A percentile compares a stretch with the other conserved stretches of the same genome.
Evolutionary conservation across 1,284 basidiomycete genomes (phyloP).

Genomic region (Trichosporon inkin): DNA sequence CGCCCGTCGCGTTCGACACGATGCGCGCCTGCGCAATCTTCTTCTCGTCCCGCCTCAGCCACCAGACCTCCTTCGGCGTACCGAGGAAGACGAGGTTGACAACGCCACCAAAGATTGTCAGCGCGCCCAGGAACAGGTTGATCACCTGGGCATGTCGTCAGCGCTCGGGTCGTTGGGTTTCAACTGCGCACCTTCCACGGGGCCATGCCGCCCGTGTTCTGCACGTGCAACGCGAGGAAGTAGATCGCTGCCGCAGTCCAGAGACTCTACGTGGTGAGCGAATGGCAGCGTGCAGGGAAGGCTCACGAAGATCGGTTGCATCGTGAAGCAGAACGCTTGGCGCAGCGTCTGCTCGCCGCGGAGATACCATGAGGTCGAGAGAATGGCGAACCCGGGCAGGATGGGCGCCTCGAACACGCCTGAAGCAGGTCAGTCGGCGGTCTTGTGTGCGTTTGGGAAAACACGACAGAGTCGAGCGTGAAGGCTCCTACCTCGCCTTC

Average conservation of each 20-base stretch:
- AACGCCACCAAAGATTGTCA: constrained; percentile 24
- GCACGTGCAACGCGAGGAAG: constrained; percentile 22
- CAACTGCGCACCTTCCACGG: constrained; percentile 18
- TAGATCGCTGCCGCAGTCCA: constrained; percentile 18
- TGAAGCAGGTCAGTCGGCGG: constrained; percentile 23
- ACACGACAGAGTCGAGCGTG: too few relatives aligned
- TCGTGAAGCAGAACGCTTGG: constrained; percentile 26
- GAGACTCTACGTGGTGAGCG: constrained; percentile 9
- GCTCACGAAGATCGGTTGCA: constrained; percentile 19
- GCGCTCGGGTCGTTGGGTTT: constrained; percentile 15
- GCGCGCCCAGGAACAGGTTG: constrained; percentile 31
- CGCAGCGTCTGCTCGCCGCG: constrained; percentile 27
- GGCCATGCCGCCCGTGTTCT: constrained; percentile 21
- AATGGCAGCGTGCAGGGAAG: not conserved
- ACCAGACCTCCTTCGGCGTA: constrained; percentile 29
- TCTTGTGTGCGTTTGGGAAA: too few relatives aligned
- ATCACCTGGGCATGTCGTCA: constrained; percentile 23
- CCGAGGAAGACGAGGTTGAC: constrained; percentile 26
- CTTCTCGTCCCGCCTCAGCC: constrained; percentile 21
- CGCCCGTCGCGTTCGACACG: constrained; percentile 24
- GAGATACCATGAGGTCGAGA: constrained; percentile 36
- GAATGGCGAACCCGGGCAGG: constrained; percentile 25
- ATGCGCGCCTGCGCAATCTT: constrained; percentile 25
- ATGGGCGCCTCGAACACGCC: constrained; percentile 17
- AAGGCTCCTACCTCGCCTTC: too few relatives aligned